Base-by-base conservation (phyloP, 2,329 filamentous ascomycete species). In the Akanthomyces dipterigenus region DNA sequence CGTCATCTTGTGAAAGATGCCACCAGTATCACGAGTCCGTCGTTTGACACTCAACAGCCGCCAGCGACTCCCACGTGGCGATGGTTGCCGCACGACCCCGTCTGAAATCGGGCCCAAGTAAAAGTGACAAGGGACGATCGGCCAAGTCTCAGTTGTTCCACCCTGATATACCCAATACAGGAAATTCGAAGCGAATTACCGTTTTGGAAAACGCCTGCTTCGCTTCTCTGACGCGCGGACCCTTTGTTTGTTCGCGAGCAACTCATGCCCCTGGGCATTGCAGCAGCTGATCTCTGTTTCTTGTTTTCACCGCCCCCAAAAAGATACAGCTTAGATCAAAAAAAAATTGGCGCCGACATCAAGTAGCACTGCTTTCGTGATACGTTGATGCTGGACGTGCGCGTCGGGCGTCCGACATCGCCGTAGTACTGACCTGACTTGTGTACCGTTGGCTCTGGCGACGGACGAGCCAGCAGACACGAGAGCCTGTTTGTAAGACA, bases 1-100 rank as follows among this genome's bases (percentile, higher is more conserved):
- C 57, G 57, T 22, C 16, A 54, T 60, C 58, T 53, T 60, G 58
- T 60, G 50, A 48, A 40, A 60, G 48, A 54, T 60, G 22, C 28
- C 50, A 60, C 58, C 24, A 48, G 58, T 48, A 48, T 36, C 46
- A 60, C 58, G 16, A 20, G 24, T 40, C 28, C 18, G 3, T 42
- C 18, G 22, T 53, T 40, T 54, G 58, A 60, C 58, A 60, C 9
- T 34, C 42, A 48, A 48, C 50, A 40, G 49, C 34, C 50, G 20
- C 50, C 22, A 48, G n/a, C 3, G 9, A 38, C 40, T 54, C 40
- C 22, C 24, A 22, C 20, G 31, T 20, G 49, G 20, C 18, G 28
- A 60, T 6, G 26, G 3, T 28, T 42, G 38, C 26, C 22, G 42
- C 40, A 26, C 16, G 16, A 45, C 6, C 22, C 48, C 20, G 20